phyloP scores from a whole-genome alignment of 2,329 filamentous ascomycete genomes.

The Nemania bipapillata region DNA sequence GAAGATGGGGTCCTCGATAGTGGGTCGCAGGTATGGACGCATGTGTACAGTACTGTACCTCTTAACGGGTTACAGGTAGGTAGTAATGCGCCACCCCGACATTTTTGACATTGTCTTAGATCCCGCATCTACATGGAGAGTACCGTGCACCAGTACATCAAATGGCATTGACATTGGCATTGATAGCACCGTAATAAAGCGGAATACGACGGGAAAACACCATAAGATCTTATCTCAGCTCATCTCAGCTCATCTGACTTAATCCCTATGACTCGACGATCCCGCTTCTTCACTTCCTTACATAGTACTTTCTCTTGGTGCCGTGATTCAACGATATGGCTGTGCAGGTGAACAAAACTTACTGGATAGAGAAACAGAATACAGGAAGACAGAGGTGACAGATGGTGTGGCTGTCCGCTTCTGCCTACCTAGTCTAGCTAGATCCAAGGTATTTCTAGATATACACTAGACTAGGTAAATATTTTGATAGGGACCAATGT shows the following conservation, averaged over 20 bases:
- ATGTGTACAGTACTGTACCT: not conserved
- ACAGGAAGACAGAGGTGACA: too few species aligned
- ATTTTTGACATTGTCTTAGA: slow-evolving; percentile 3
- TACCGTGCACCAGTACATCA: not conserved
- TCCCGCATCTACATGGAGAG: not conserved
- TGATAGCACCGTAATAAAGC: slow-evolving; percentile 19
- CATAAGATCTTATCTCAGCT: slow-evolving; percentile 35
- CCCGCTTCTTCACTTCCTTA: slow-evolving; percentile 29
- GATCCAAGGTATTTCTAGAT: not conserved
- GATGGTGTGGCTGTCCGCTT: slow-evolving; percentile 12
- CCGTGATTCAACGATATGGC: not conserved
- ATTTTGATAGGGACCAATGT: not conserved
- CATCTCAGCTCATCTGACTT: slow-evolving; percentile 32
- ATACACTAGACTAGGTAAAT: not conserved
- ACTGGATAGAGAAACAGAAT: too few species aligned
- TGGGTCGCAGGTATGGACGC: not conserved
- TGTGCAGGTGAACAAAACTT: slow-evolving; percentile 14
- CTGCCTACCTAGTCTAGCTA: slow-evolving; percentile 10
- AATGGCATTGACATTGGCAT: slow-evolving; percentile 1
- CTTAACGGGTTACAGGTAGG: not conserved
- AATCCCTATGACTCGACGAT: slow-evolving; percentile 15
- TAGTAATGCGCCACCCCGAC: not conserved
- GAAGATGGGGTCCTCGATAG: not conserved
- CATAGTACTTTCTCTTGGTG: too few species aligned
- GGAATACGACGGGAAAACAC: slow-evolving; percentile 12